A percentile compares a stretch with the other conserved stretches of the same genome.
These are phyloP conservation scores for Pedinophyceae sp. DNA, from an alignment of 139 green algal genomes.

Conservation along the genomic window DNA sequence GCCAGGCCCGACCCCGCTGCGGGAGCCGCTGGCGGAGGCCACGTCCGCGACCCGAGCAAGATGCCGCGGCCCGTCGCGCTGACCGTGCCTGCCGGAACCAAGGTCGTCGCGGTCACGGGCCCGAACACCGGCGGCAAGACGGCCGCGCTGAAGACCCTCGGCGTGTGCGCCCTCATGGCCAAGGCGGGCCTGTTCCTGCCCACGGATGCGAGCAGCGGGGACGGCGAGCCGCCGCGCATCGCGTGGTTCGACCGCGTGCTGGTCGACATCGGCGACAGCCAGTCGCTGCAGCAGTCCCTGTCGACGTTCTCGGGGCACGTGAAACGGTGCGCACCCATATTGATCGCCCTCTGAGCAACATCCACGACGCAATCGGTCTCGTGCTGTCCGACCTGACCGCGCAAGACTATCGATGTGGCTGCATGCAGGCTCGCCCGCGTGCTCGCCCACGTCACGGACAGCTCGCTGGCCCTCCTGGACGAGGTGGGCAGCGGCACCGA, in stretches of 20 bases:
- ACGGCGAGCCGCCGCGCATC: not conserved
- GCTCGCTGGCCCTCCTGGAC: slow-evolving; percentile 60
- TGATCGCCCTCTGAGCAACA: no score
- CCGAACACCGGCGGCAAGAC: slow-evolving; percentile 76
- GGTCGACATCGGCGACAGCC: slow-evolving; percentile 59
- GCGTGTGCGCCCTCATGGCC: slow-evolving; percentile 50
- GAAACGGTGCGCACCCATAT: not conserved
- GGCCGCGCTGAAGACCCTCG: slow-evolving; percentile 56
- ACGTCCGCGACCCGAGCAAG: no score
- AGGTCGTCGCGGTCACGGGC: slow-evolving; percentile 51
- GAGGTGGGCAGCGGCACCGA: slow-evolving; percentile 69
- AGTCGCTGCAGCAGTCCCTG: slow-evolving; percentile 54
- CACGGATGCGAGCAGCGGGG: not conserved
- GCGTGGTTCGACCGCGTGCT: slow-evolving; percentile 24
- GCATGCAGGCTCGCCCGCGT: slow-evolving; percentile 26
- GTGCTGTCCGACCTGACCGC: no score
- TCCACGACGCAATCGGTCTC: no score
- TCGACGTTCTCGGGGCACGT: slow-evolving; percentile 64
- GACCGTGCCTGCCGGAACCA: slow-evolving; percentile 16
- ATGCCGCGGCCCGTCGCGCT: no score
- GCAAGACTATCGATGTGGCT: no score
- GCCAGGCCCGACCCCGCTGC: no score
- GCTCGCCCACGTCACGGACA: slow-evolving; percentile 9
- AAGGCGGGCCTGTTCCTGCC: slow-evolving; percentile 59
- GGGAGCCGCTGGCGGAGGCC: no score